phyloP scores from a whole-genome alignment of 1,284 basidiomycete species.

The Cryptococcus sp. region DNA sequence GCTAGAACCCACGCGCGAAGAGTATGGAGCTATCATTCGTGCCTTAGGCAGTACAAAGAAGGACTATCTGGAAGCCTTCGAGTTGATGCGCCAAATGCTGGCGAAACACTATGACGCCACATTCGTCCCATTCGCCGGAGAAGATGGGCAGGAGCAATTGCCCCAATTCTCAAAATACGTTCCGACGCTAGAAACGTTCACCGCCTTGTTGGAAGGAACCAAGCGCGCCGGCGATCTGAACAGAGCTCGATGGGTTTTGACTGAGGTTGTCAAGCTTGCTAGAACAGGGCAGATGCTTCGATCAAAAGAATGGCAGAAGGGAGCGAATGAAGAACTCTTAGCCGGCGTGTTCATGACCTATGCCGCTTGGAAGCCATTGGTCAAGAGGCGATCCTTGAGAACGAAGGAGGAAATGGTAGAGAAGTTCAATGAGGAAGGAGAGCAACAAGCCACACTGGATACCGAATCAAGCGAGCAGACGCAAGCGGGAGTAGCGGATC shows the following conservation, averaged over 20 bases:
- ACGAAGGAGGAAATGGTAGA: conserved; percentile 20
- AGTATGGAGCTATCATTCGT: conserved; percentile 80
- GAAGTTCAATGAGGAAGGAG: conserved; percentile 2
- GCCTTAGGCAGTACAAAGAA: conserved; percentile 61
- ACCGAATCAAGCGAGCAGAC: not conserved
- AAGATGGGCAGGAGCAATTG: conserved; percentile 6
- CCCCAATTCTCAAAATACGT: conserved; percentile 33
- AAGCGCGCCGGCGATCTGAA: conserved; percentile 81
- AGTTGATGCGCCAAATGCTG: conserved; percentile 77
- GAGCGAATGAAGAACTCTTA: conserved; percentile 73
- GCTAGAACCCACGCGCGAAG: conserved; percentile 61
- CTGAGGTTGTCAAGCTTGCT: conserved; percentile 68
- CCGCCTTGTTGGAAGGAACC: conserved; percentile 82
- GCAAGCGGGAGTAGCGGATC: conserved; percentile 1
- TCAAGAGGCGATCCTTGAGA: conserved; percentile 26
- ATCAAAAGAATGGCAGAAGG: conserved; percentile 17
- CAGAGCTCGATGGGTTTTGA: conserved; percentile 85
- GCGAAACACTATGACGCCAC: conserved; percentile 61
- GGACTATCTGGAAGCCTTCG: conserved; percentile 72
- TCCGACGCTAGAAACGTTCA: conserved; percentile 72
- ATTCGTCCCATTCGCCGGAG: conserved; percentile 33
- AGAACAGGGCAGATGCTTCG: conserved; percentile 14
- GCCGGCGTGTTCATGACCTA: conserved; percentile 85
- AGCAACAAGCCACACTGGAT: conserved; percentile 7
- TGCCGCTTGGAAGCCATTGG: conserved; percentile 67